Evolutionary conservation across 2,329 filamentous ascomycete genomes (phyloP).

Genomic region (Talaromyces marneffei): DNA sequence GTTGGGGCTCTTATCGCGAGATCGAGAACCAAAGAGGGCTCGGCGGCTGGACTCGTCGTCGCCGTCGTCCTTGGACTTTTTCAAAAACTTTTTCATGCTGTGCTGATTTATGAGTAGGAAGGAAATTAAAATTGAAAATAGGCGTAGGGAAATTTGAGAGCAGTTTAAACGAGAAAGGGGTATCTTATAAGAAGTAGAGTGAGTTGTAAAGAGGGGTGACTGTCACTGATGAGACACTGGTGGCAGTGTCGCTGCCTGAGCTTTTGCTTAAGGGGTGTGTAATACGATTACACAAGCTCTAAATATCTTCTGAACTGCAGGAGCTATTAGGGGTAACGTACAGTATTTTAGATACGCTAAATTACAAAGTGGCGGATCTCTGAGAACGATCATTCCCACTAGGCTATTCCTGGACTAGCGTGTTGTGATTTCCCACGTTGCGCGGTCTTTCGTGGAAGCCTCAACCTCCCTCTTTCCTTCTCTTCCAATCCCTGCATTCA

Average conservation of each 20-base stretch:
- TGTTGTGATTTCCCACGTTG: not conserved
- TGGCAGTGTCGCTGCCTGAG: constrained; percentile 7
- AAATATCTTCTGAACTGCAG: not conserved
- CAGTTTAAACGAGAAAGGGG: not conserved
- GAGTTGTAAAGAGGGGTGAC: not conserved
- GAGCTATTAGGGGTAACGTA: too few relatives aligned
- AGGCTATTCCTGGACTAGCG: not conserved
- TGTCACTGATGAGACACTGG: constrained; percentile 3
- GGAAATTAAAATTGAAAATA: not conserved
- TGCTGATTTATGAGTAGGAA: not conserved
- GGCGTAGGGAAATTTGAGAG: not conserved
- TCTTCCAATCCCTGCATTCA: too few relatives aligned
- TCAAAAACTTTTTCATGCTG: constrained; percentile 36
- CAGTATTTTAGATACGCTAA: not conserved
- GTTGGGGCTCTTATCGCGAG: constrained; percentile 50
- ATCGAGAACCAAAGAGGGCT: constrained; percentile 55
- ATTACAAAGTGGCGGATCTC: not conserved
- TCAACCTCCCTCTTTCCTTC: constrained; percentile 5
- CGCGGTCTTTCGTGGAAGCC: not conserved
- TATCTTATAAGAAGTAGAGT: constrained; percentile 1
- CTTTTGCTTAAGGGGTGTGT: constrained; percentile 5
- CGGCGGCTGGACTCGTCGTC: constrained; percentile 46
- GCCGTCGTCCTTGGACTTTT: constrained; percentile 51
- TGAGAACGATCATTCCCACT: not conserved
- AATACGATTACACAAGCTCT: not conserved